These are phyloP conservation scores for Xylaria sp. DNA, from an alignment of 2,329 filamentous ascomycete genomes.

Conservation along the genomic window DNA sequence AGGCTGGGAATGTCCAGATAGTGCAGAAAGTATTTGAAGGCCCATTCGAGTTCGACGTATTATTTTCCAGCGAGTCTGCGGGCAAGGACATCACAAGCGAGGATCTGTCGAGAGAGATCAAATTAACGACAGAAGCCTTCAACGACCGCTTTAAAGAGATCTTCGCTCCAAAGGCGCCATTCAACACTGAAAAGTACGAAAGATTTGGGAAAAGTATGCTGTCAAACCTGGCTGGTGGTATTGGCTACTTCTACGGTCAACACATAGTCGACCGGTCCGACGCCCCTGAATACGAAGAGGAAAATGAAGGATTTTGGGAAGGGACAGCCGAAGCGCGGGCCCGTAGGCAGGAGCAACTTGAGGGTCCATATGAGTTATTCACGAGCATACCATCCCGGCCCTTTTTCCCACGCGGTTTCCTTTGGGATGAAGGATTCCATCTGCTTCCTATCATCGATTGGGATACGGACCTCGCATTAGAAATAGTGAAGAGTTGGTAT, in stretches of 20 bases:
- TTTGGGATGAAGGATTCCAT: slow-evolving; percentile 99
- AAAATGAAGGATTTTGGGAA: slow-evolving; percentile 95
- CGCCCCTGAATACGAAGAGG: slow-evolving; percentile 93
- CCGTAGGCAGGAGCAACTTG: slow-evolving; percentile 73
- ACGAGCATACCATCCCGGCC: slow-evolving; percentile 91
- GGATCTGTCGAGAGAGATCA: slow-evolving; percentile 76
- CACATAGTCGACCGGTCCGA: slow-evolving; percentile 90
- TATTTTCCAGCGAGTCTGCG: slow-evolving; percentile 84
- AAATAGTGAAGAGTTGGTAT: slow-evolving; percentile 96
- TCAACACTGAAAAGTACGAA: slow-evolving; percentile 76
- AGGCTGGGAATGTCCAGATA: slow-evolving; percentile 82
- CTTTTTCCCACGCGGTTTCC: slow-evolving; percentile 95
- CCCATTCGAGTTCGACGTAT: slow-evolving; percentile 89
- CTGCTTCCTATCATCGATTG: slow-evolving; percentile 91
- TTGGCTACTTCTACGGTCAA: slow-evolving; percentile 94
- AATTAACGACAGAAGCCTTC: slow-evolving; percentile 74
- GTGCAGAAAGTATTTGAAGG: slow-evolving; percentile 94
- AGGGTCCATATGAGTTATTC: slow-evolving; percentile 89
- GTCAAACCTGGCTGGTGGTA: slow-evolving; percentile 91
- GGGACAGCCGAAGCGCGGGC: slow-evolving; percentile 83
- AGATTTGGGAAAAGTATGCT: slow-evolving; percentile 90
- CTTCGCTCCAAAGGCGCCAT: slow-evolving; percentile 80
- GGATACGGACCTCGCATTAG: slow-evolving; percentile 87
- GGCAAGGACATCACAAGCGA: slow-evolving; percentile 65
- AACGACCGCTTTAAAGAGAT: slow-evolving; percentile 77